Conservation (phyloP, 331 rosid genomes). For the Malus hybrid region DNA sequence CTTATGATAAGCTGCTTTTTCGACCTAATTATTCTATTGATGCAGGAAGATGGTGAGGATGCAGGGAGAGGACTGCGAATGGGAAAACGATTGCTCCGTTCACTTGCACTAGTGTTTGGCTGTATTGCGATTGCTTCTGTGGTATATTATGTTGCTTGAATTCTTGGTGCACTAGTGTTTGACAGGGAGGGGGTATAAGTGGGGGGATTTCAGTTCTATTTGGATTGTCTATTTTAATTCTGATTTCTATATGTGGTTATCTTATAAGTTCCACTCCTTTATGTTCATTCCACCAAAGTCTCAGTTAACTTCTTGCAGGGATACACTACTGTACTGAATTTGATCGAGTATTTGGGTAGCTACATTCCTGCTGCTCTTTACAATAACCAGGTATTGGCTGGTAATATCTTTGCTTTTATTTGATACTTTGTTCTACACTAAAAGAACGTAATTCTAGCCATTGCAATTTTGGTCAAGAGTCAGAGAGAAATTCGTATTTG, state of each 20-base stretch:
- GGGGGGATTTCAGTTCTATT: neutral
- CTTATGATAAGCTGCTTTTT: neutral
- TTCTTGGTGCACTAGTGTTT: conserved; percentile 12
- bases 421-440: neutral
- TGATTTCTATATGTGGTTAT: neutral
- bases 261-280: neutral
- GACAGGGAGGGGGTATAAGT: neutral
- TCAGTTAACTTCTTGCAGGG: conserved; percentile 44
- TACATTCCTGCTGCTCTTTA: conserved; percentile 64
- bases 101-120: conserved; percentile 86
- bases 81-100: conserved; percentile 87
- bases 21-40: conserved; percentile 20
- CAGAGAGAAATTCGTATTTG: neutral
- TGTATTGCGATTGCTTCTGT: conserved; percentile 77
- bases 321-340: conserved; percentile 70
- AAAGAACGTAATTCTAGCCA: neutral
- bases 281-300: neutral
- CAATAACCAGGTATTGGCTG: conserved; percentile 72
- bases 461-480: neutral
- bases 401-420: conserved; percentile 3
- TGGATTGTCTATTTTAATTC: neutral
- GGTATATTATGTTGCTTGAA: conserved; percentile 39
- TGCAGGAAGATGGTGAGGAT: conserved; percentile 96
- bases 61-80: conserved; percentile 80
- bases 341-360: conserved; percentile 68